Base-by-base conservation (phyloP, 768 basidiomycete species). In the Leccinum ochraceum region DNA sequence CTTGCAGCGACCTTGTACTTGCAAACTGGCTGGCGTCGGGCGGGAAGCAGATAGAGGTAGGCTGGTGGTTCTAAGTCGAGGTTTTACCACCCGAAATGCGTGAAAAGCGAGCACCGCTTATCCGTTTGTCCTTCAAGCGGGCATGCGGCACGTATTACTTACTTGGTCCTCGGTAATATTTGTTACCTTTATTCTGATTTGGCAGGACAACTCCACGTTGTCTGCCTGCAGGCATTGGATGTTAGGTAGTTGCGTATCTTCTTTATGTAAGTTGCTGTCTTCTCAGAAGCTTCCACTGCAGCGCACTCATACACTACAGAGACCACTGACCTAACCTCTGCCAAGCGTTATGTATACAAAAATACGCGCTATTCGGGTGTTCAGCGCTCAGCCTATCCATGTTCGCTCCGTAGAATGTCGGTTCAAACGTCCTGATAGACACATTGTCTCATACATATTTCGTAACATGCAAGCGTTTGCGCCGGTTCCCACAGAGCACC, bases 201-300 rank as follows among this genome's bases (percentile, higher is more conserved):
- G 74, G 72, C 60, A 74, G 59, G 65, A 78, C 75, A 74, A 78
- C 74, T 75, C 75, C 82, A 89, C 87, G 87, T 87, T 87, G 80
- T 78, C 76, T 86, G 87, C 87, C 87, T 88, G 85, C 86, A 88
- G 86, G 87, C 86, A 83, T 71, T 68, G 63, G 69, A 72, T 75
- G 78, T 79, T 77, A 57, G 64, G 66, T 65, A 62, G 56, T 71
- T 75, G 64, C 72, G 76, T 75, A 69, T 69, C 76, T 69, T 67
- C 71, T 73, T 83, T 83, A 80, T 75, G 79, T 83, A 80, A 80
- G 53, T 56, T 51, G 54, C 46, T 37, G 44, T 57, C 63, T 66
- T 60, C 63, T 58, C 46, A 54, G 51, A 59, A 57, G 54, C 48
- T 56, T 8, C 30, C 10, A 30, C 10, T 52, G 51, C 28, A 32